phyloP scores from a whole-genome alignment of 139 green algal species.

The Picochlorum sp. region DNA sequence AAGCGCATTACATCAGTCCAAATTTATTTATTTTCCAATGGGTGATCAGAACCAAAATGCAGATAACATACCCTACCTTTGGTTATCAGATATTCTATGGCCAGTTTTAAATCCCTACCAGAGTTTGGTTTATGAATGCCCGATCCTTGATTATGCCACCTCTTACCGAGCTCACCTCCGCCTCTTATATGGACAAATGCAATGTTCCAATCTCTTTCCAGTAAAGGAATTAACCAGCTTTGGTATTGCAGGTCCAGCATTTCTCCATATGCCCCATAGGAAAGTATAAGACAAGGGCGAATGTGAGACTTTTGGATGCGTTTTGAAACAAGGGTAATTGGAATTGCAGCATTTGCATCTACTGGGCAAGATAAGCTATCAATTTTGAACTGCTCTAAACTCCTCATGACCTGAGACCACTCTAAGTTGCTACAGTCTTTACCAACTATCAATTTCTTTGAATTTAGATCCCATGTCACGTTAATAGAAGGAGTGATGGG shows the following conservation, averaged over 20 bases:
- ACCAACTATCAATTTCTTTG: background rate
- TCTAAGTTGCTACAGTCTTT: too few relatives aligned
- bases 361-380: too few relatives aligned
- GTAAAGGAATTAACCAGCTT: constrained; percentile 31
- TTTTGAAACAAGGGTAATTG: background rate
- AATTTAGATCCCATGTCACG: background rate
- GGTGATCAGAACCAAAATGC: background rate
- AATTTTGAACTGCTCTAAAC: too few relatives aligned
- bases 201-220: constrained; percentile 45
- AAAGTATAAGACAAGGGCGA: constrained; percentile 40
- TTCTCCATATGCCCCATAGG: constrained; percentile 69
- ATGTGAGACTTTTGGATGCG: background rate
- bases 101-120: constrained; percentile 40
- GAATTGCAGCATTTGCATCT: background rate
- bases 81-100: constrained; percentile 21
- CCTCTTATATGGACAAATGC: constrained; percentile 56
- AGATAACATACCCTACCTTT: too few relatives aligned
- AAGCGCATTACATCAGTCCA: background rate
- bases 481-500: background rate
- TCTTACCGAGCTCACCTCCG: constrained; percentile 61
- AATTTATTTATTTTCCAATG: background rate
- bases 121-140: constrained; percentile 25
- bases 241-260: constrained; percentile 44
- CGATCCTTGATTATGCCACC: constrained; percentile 54
- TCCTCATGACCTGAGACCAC: too few relatives aligned